phyloP scores from a whole-genome alignment of 176 grass and related monocot species.

The Musa beccarii region DNA sequence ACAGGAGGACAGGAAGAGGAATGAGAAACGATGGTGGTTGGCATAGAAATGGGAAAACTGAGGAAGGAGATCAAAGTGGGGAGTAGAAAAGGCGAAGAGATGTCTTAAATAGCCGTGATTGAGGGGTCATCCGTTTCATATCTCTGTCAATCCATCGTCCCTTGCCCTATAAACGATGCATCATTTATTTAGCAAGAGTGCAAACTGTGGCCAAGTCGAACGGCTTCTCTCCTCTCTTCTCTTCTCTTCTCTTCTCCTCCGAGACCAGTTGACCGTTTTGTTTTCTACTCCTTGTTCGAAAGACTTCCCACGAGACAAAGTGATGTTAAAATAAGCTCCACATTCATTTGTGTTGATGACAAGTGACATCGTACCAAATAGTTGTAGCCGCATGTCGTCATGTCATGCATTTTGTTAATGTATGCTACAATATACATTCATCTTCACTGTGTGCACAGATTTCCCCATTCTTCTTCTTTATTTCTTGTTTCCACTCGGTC shows the following conservation, averaged over 20 bases:
- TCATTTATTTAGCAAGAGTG: background rate
- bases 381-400: background rate
- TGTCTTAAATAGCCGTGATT: background rate
- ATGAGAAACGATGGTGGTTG: background rate
- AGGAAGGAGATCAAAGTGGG: background rate
- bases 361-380: background rate
- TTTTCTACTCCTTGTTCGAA: background rate
- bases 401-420: no score
- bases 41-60: background rate
- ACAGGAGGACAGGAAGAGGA: background rate
- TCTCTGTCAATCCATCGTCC: background rate
- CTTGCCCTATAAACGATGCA: background rate
- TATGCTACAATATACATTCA: no score
- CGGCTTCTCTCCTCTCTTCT: background rate
- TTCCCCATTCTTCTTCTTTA: no score
- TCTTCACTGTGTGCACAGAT: no score
- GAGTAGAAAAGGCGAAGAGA: background rate
- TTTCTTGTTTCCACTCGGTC: no score
- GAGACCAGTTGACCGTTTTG: background rate
- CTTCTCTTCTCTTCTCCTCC: no score
- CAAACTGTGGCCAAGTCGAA: no score
- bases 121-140: constrained; percentile 9
- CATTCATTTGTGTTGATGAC: background rate
- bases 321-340: background rate
- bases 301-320: background rate